Conservation (phyloP, 805 yeast species). For the Yamadazyma phyllophila region DNA sequence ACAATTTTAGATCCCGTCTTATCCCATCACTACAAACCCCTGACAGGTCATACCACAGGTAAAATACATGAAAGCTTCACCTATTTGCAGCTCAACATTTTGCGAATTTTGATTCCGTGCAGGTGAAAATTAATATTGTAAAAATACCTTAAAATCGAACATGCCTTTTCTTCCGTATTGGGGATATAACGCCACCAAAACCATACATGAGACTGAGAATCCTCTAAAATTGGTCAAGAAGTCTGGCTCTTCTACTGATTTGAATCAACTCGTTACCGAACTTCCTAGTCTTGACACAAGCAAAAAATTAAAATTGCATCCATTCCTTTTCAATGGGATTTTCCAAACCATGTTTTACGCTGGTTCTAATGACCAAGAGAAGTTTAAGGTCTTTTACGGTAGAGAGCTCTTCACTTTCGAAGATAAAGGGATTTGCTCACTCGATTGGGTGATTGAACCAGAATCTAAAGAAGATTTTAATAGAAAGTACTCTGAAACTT, state of each 20-base stretch:
- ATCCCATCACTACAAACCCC: no score
- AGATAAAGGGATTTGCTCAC: conserved; percentile 72
- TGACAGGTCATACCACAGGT: no score
- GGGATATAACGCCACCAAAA: conserved; percentile 38
- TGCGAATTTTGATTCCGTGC: neutral
- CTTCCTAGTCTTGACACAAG: conserved; percentile 2
- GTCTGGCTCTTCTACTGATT: neutral
- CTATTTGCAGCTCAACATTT: neutral
- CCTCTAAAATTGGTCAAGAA: conserved; percentile 5
- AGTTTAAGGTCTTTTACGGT: conserved; percentile 67
- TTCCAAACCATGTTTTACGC: conserved; percentile 75
- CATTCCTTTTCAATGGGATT: conserved; percentile 66
- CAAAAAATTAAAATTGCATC: conserved; percentile 53
- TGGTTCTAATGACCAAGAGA: conserved; percentile 47
- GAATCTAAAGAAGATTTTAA: conserved; percentile 26
- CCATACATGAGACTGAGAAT: conserved; percentile 21
- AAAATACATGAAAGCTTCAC: neutral
- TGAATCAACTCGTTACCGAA: neutral
- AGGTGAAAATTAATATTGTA: no score
- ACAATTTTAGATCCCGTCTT: no score
- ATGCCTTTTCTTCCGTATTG: conserved; percentile 22
- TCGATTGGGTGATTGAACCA: conserved; percentile 55
- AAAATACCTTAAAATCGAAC: neutral
- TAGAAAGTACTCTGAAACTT: conserved; percentile 23
- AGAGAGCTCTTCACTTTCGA: conserved; percentile 56